Conservation (phyloP, 2,329 filamentous ascomycete species). For the Neofusicoccum ribis region DNA sequence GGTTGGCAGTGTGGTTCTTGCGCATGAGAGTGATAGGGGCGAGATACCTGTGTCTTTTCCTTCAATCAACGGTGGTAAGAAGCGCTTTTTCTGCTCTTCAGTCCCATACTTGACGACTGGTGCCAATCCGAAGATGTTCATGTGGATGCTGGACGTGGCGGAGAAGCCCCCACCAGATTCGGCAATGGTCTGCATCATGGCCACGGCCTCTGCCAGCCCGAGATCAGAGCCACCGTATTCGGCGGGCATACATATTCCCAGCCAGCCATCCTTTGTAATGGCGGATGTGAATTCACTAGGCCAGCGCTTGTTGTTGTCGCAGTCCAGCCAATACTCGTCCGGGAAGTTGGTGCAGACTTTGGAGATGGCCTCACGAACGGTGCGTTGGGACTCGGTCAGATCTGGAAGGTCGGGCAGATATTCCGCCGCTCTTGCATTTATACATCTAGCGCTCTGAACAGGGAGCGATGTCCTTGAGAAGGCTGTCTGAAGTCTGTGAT, state of each 20-base stretch:
- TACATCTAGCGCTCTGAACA: neutral
- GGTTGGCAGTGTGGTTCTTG: no score
- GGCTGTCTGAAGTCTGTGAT: neutral
- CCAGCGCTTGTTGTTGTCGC: constrained; percentile 68
- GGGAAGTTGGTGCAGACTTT: constrained; percentile 71
- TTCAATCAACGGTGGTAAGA: constrained; percentile 42
- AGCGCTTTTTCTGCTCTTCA: constrained; percentile 44
- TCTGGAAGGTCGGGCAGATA: constrained; percentile 29
- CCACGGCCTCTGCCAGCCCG: constrained; percentile 77
- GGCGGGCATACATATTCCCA: constrained; percentile 77
- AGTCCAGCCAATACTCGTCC: constrained; percentile 75
- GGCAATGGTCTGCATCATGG: constrained; percentile 83
- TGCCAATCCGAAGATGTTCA: constrained; percentile 51
- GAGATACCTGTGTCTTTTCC: constrained; percentile 36
- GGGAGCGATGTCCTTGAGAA: neutral
- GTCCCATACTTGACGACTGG: constrained; percentile 48
- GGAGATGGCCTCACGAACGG: constrained; percentile 68
- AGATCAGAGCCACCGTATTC: constrained; percentile 71
- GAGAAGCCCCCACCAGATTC: constrained; percentile 56
- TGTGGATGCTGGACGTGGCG: constrained; percentile 46
- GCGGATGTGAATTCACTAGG: constrained; percentile 75
- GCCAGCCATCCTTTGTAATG: constrained; percentile 73
- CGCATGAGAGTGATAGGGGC: neutral
- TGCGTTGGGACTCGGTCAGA: constrained; percentile 69
- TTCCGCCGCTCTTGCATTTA: neutral